Evolutionary conservation across 306 rosid species (phyloP), one percentile per base, ranked within the genome.

Genomic region (Lathyrus aphaca): DNA sequence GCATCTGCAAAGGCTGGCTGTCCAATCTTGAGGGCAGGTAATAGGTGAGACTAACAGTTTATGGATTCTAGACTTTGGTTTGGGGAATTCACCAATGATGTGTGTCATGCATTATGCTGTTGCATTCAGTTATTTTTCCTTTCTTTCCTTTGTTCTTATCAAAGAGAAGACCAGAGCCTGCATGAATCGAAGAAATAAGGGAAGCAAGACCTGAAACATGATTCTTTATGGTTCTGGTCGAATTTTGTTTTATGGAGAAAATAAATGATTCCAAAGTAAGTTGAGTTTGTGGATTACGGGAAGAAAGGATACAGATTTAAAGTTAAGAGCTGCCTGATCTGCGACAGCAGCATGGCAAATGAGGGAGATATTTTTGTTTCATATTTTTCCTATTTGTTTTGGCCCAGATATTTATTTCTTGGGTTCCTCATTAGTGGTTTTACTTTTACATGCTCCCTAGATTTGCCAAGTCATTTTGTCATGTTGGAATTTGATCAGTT

Each of bases 1-100:
- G 80, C 99, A 94, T 86, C 92, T 94, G 72, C 97, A 90, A 80
- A 91, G 89, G 91, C 82, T 94, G 88, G 96, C 99, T 40, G 99
- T 90, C 77, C 95, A 94, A 86, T 90, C 97, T 72, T 94, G 83
- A 91, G 78, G 71, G 76, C 81, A 67, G 78, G 66, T 55, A 23
- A 59, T 64, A 32, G 63, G 71, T 70, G 62, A 73, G 74, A 66
- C 67, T 57, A 83, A 82, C 74, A 59, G 55, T 64, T 67, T 39
- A 55, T 49, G 79, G 74, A 77, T 79, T 82, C 79, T 68, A 78
- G 75, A 80, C 84, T 81, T 84, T 74, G 84, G 84, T 67, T 75
- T 25, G 82, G 81, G 83, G 69, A 81, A 74, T 80, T 66, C 58
- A 51, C 68, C 76, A 58, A 65, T 66, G 69, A 58, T 77, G 44